Evolutionary conservation across 768 basidiomycete genomes (phyloP).

Genomic region (Suillus lakei): DNA sequence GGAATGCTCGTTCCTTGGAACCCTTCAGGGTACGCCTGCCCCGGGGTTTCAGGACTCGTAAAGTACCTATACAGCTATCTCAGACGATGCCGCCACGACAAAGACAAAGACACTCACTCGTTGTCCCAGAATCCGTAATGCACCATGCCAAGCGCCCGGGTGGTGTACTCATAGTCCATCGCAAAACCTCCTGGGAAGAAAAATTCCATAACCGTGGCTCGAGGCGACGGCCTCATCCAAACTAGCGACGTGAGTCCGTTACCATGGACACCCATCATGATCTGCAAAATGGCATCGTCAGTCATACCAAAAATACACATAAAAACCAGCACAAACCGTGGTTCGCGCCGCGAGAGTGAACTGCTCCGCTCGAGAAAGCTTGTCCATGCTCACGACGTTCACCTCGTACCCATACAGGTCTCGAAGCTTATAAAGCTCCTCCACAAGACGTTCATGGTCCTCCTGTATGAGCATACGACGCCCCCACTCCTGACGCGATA

Average conservation of each 20-base stretch:
- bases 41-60: slow-evolving; percentile 72
- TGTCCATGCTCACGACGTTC: slow-evolving; percentile 85
- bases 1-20: slow-evolving; percentile 91
- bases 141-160: slow-evolving; percentile 80
- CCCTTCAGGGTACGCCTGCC: slow-evolving; percentile 78
- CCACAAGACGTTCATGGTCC: slow-evolving; percentile 81
- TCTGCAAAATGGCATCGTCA: slow-evolving; percentile 50
- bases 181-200: slow-evolving; percentile 87
- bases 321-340: slow-evolving; percentile 59
- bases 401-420: slow-evolving; percentile 83
- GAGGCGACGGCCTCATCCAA: slow-evolving; percentile 89
- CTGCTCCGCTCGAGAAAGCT: slow-evolving; percentile 80
- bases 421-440: slow-evolving; percentile 70
- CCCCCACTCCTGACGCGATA: slow-evolving; percentile 89
- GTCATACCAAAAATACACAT: neutral
- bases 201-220: slow-evolving; percentile 91
- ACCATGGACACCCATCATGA: slow-evolving; percentile 94
- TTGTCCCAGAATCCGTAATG: slow-evolving; percentile 88
- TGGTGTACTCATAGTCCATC: slow-evolving; percentile 82
- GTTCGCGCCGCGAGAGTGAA: slow-evolving; percentile 80
- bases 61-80: slow-evolving; percentile 55
- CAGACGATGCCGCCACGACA: neutral
- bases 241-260: slow-evolving; percentile 88
- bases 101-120: slow-evolving; percentile 45
- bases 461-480: slow-evolving; percentile 77